phyloP scores from a whole-genome alignment of 2,329 filamentous ascomycete genomes.

The Xylaria sp. region DNA sequence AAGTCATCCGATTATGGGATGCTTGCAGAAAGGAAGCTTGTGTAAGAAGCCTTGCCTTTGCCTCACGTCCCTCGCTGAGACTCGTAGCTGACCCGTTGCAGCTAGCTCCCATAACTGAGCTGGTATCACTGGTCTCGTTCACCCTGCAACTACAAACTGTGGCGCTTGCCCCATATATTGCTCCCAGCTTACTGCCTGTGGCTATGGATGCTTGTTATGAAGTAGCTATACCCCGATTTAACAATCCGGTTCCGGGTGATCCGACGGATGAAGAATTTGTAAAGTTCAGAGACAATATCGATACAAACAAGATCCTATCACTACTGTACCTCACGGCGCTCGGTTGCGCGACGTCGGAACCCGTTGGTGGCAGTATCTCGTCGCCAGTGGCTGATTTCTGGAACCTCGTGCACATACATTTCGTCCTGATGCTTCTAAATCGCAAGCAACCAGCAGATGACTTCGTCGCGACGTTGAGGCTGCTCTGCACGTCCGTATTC shows the following conservation, averaged over 20 bases:
- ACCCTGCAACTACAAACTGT: constrained; percentile 71
- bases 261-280: constrained; percentile 57
- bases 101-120: constrained; percentile 71
- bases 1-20: constrained; percentile 75
- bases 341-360: constrained; percentile 62
- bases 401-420: constrained; percentile 73
- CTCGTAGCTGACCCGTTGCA: constrained; percentile 47
- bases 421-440: constrained; percentile 74
- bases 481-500: constrained; percentile 75
- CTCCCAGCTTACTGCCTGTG: constrained; percentile 66
- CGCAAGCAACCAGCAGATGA: constrained; percentile 73
- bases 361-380: constrained; percentile 39
- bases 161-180: constrained; percentile 68
- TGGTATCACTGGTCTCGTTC: constrained; percentile 73
- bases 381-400: constrained; percentile 67
- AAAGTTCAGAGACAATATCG: constrained; percentile 65
- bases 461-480: constrained; percentile 71
- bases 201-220: constrained; percentile 70
- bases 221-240: constrained; percentile 67
- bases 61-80: neutral
- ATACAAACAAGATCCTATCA: constrained; percentile 71
- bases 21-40: constrained; percentile 71
- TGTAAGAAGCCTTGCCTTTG: constrained; percentile 44
- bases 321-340: constrained; percentile 73
- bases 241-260: constrained; percentile 60